Conservation (phyloP, 805 yeast genomes). For the Clavispora fructus region DNA sequence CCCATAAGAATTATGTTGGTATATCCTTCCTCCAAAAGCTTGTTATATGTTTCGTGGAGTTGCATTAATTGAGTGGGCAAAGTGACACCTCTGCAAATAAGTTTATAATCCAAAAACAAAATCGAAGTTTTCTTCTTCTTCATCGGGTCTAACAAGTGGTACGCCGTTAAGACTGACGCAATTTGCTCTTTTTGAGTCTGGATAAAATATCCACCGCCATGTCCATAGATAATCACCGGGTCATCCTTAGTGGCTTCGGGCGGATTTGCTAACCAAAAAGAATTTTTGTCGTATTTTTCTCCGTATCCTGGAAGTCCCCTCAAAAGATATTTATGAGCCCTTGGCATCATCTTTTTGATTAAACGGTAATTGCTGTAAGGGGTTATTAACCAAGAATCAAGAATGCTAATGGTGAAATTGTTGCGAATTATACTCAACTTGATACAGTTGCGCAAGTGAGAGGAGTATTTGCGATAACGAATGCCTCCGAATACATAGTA, state of each 20-base stretch:
- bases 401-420: constrained; percentile 8
- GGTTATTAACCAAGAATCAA: constrained; percentile 8
- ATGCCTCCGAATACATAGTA: too few species aligned
- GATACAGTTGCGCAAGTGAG: constrained; percentile 9
- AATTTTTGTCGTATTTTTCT: constrained; percentile 22
- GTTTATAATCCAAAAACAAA: constrained; percentile 27
- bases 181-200: constrained; percentile 28
- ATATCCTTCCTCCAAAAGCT: constrained; percentile 16
- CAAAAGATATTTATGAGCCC: constrained; percentile 4
- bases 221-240: constrained; percentile 30
- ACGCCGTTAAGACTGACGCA: constrained; percentile 24
- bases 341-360: constrained; percentile 8
- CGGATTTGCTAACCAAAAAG: constrained; percentile 31
- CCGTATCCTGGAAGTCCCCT: constrained; percentile 26
- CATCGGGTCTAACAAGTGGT: constrained; percentile 23
- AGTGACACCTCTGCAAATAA: constrained; percentile 24
- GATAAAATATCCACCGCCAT: constrained; percentile 38
- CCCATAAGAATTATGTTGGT: constrained; percentile 32
- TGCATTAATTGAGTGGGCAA: constrained; percentile 32
- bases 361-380: constrained; percentile 13
- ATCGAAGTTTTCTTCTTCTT: constrained; percentile 18
- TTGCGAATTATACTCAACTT: constrained; percentile 10
- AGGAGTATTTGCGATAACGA: constrained; percentile 9
- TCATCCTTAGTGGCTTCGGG: constrained; percentile 19
- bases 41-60: constrained; percentile 22